A percentile compares a stretch with the other conserved stretches of the same genome.
phyloP scores from a whole-genome alignment of 306 rosid genomes.

The Clitoria ternatea region DNA sequence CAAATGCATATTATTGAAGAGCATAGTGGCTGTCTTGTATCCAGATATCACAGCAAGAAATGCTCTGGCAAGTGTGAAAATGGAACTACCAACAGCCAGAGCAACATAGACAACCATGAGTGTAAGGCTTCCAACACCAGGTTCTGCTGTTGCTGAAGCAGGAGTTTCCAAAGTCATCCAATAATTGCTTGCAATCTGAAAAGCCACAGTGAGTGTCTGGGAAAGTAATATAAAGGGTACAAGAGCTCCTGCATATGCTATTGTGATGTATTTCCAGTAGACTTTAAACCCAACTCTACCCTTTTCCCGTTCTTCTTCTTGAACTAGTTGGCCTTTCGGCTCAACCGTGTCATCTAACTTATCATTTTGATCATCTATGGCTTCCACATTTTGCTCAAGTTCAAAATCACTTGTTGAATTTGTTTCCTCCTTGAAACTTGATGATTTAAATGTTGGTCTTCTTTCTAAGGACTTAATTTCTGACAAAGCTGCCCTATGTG shows the following conservation, averaged over 20 bases:
- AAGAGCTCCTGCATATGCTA: constrained; percentile 76
- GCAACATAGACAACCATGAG: constrained; percentile 60
- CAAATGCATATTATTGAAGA: constrained; percentile 67
- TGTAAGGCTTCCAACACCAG: constrained; percentile 35
- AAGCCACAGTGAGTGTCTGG: constrained; percentile 46
- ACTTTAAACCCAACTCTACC: constrained; percentile 66
- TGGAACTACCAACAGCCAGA: constrained; percentile 63
- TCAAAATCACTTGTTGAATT: constrained; percentile 21
- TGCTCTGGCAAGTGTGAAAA: constrained; percentile 44
- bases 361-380: constrained; percentile 29
- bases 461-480: constrained; percentile 38
- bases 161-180: constrained; percentile 94
- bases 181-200: constrained; percentile 74
- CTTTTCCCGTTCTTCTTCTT: constrained; percentile 87
- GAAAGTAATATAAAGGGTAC: constrained; percentile 67
- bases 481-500: constrained; percentile 72
- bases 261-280: constrained; percentile 65
- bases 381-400: constrained; percentile 30
- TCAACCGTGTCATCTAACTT: constrained; percentile 27
- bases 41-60: constrained; percentile 42
- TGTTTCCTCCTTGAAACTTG: constrained; percentile 19
- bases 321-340: constrained; percentile 71
- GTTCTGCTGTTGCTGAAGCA: constrained; percentile 42
- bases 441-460: constrained; percentile 19
- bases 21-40: constrained; percentile 61